Evolutionary conservation across 805 yeast genomes (phyloP).

Genomic region (Candida silvatica): DNA sequence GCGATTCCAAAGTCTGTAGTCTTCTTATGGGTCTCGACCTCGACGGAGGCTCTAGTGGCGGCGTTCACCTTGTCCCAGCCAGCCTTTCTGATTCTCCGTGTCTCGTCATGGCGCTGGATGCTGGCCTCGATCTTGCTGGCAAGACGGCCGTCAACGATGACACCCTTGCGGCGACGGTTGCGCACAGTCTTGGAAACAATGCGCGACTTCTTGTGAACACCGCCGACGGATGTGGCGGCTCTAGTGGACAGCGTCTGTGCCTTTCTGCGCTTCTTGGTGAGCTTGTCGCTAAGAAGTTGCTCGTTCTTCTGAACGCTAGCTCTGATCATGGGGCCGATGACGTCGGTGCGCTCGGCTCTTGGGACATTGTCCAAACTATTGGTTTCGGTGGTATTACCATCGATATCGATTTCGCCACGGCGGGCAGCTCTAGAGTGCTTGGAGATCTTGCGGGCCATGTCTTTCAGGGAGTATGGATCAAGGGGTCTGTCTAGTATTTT

Average conservation of each 20-base stretch:
- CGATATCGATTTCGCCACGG: conserved; percentile 42
- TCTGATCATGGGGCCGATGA: conserved; percentile 57
- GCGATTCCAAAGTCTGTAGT: neutral
- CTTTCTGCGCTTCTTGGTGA: conserved; percentile 28
- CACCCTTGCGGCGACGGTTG: conserved; percentile 8
- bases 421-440: conserved; percentile 75
- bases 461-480: neutral
- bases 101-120: conserved; percentile 52
- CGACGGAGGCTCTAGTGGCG: conserved; percentile 25
- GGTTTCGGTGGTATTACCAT: conserved; percentile 25
- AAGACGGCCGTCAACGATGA: conserved; percentile 11
- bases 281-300: conserved; percentile 46
- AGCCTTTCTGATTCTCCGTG: conserved; percentile 55
- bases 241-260: conserved; percentile 1
- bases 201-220: conserved; percentile 12
- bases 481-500: too few relatives aligned
- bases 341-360: conserved; percentile 50
- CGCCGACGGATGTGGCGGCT: neutral
- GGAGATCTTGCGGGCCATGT: conserved; percentile 33
- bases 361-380: conserved; percentile 45
- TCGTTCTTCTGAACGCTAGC: conserved; percentile 54
- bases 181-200: conserved; percentile 20
- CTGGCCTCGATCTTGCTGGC: conserved; percentile 52
- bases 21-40: neutral
- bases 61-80: conserved; percentile 67